Conservation (phyloP, 805 yeast genomes). For the Candida rishiriensis region DNA sequence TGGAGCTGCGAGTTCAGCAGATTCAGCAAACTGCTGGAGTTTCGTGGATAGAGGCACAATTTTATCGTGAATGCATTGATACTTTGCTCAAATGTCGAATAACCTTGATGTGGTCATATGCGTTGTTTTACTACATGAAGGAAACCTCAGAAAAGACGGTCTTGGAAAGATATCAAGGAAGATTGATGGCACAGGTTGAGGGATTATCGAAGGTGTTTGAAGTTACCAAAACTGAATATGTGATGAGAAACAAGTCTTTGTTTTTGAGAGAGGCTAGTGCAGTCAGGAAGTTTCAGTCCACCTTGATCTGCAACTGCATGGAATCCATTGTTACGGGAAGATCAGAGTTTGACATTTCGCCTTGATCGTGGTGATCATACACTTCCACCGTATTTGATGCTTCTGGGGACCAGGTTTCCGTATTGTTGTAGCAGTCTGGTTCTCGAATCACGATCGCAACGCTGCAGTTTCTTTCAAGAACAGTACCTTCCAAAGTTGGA, state of each 20-base stretch:
- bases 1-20: slow-evolving; percentile 57
- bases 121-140: slow-evolving; percentile 65
- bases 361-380: too few relatives aligned
- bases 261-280: slow-evolving; percentile 23
- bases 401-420: too few relatives aligned
- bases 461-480: too few relatives aligned
- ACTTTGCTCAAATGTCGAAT: slow-evolving; percentile 64
- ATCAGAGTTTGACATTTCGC: neutral
- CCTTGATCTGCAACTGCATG: slow-evolving; percentile 20
- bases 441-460: too few relatives aligned
- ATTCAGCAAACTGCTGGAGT: slow-evolving; percentile 61
- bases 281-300: slow-evolving; percentile 15
- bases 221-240: slow-evolving; percentile 25
- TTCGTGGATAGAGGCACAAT: slow-evolving; percentile 88
- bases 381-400: too few relatives aligned
- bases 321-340: slow-evolving; percentile 16
- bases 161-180: slow-evolving; percentile 43
- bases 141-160: slow-evolving; percentile 47
- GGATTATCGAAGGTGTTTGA: slow-evolving; percentile 31
- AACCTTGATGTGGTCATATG: slow-evolving; percentile 87
- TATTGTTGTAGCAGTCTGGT: too few relatives aligned
- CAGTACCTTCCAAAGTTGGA: too few relatives aligned
- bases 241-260: slow-evolving; percentile 20
- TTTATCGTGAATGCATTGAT: slow-evolving; percentile 67
- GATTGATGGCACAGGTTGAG: slow-evolving; percentile 26